Evolutionary conservation across 2,329 filamentous ascomycete species (phyloP), one percentile per base, ranked within the genome.

Genomic region (Ambrosiella cleistominuta): DNA sequence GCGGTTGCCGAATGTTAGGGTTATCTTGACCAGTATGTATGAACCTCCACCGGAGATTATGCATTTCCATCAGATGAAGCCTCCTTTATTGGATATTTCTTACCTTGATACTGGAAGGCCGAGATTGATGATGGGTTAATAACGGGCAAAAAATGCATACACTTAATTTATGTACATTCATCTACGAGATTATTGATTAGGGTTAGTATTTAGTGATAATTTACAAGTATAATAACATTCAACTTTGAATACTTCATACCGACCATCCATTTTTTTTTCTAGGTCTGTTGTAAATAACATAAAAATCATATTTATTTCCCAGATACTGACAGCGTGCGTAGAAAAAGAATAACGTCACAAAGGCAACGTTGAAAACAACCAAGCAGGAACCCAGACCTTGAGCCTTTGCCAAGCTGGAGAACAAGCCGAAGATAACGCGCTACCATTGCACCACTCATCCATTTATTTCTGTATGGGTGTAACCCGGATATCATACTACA

Each of bases 401-500:
- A 60, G 55, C 54, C 58, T 60, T 57, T 57, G 58, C 58, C 58
- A 60, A 57, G 55, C 58, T 60, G 45, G 53, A 56, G 58, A 56
- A 60, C 58, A 60, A 60, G 50, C 58, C 50, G 58, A 60, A 60
- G 58, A 60, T 54, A 60, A 60, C 58, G 58, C 58, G 58, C 58
- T 60, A 57, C 58, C 58, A 60, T 60, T 60, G 55, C 55, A 50
- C 58, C 55, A 60, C 58, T 60, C 58, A 57, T 54, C 58, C 55
- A 54, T 38, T 45, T 27, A 38, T 42, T 42, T 44, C 37, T 19
- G 36, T 15, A 53, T 8, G n/a, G 40, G 40, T 17, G n/a, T 47
- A 47, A 17, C 6, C 13, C 12, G 6, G 15, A 45, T 17, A 13
- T 47, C 27, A 27, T 27, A 27, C 27, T 27, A 27, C 27, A 27